A percentile compares a stretch with the other conserved stretches of the same genome.
These are phyloP conservation scores for Botryotinia globosa DNA, from an alignment of 2,329 filamentous ascomycete genomes.

Conservation along the genomic window DNA sequence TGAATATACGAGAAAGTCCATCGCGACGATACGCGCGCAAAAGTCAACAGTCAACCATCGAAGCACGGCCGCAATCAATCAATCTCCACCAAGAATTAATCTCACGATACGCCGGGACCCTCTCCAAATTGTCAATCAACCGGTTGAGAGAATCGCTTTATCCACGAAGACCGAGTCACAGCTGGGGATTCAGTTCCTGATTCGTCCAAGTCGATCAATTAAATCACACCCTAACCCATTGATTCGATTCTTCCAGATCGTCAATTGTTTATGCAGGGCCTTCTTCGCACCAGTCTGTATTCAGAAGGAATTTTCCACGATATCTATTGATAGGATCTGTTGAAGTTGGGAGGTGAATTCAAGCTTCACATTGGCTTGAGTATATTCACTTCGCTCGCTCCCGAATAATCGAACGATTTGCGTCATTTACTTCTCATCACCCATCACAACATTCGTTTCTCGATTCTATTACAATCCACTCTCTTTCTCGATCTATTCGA, in stretches of 20 bases:
- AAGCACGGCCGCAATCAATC: constrained; percentile 14
- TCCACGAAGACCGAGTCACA: not conserved
- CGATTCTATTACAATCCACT: not conserved
- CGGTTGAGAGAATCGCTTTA: not conserved
- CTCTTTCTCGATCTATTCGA: not conserved
- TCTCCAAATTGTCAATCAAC: not conserved
- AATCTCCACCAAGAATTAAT: constrained; percentile 14
- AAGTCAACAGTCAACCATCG: not conserved
- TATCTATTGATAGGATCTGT: not conserved
- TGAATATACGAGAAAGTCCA: constrained; percentile 1
- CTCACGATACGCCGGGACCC: constrained; percentile 11
- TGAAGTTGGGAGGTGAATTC: constrained; percentile 1
- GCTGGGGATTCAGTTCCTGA: not conserved
- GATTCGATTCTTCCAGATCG: not conserved
- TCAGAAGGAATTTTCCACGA: not conserved
- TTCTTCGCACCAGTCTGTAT: constrained; percentile 2
- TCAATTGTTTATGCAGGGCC: constrained; percentile 12
- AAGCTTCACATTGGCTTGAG: not conserved
- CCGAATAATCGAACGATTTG: not conserved
- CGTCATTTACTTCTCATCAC: not conserved
- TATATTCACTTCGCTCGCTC: not conserved
- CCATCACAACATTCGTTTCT: not conserved
- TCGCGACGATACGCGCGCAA: constrained; percentile 15
- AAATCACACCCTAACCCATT: not conserved
- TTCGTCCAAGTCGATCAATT: not conserved